Conservation (phyloP, 1,284 basidiomycete genomes). For the Sanghuangporus baumii region DNA sequence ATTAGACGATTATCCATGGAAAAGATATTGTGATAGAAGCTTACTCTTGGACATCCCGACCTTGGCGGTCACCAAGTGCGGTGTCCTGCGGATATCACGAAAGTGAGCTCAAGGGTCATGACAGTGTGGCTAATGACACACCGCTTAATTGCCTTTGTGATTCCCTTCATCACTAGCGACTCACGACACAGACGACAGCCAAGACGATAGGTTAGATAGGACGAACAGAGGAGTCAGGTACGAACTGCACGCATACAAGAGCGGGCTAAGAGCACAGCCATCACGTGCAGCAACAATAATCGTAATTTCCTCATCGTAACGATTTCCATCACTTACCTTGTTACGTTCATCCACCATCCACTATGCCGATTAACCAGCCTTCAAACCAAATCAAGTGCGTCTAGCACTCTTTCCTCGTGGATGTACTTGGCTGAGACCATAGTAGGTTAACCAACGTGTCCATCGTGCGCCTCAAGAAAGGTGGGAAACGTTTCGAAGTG, state of each 20-base stretch:
- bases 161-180: slow-evolving; percentile 62
- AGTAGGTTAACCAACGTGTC: slow-evolving; percentile 91
- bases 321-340: not conserved
- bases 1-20: slow-evolving; percentile 2
- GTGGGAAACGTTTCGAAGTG: slow-evolving; percentile 96
- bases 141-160: slow-evolving; percentile 76
- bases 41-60: slow-evolving; percentile 90
- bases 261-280: not conserved
- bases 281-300: not conserved
- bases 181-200: not conserved
- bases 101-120: not conserved
- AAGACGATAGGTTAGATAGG: slow-evolving; percentile 1
- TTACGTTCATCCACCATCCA: slow-evolving; percentile 5
- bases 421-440: slow-evolving; percentile 6
- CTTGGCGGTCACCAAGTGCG: slow-evolving; percentile 79
- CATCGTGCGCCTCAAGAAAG: slow-evolving; percentile 92
- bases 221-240: not conserved
- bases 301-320: not conserved
- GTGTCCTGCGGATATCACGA: slow-evolving; percentile 52
- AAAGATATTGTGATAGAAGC: slow-evolving; percentile 24
- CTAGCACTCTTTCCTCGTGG: slow-evolving; percentile 3
- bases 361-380: slow-evolving; percentile 70
- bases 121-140: slow-evolving; percentile 28
- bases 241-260: not conserved
- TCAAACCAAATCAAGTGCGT: slow-evolving; percentile 82